These are phyloP conservation scores for Candida sp. DNA, from an alignment of 1,139 yeast genomes.

Conservation along the genomic window DNA sequence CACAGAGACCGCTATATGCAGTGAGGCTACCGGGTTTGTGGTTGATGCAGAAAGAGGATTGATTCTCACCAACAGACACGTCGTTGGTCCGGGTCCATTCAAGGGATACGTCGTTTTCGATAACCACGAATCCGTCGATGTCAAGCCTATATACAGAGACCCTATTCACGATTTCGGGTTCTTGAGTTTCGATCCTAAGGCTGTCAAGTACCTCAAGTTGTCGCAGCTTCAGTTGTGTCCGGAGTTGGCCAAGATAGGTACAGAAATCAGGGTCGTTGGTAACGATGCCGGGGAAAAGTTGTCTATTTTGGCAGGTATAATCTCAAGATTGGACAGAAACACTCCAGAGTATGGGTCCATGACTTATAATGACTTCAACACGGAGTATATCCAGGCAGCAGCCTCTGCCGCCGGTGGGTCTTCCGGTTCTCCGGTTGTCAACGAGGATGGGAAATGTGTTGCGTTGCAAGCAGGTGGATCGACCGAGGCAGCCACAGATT, in stretches of 20 bases:
- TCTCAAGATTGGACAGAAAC: constrained; percentile 88
- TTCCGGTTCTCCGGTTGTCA: constrained; percentile 94
- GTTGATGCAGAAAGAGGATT: constrained; percentile 84
- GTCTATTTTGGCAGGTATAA: constrained; percentile 87
- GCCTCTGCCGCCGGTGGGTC: constrained; percentile 97
- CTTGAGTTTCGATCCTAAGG: constrained; percentile 72
- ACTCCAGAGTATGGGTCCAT: constrained; percentile 93
- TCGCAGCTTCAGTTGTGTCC: constrained; percentile 74
- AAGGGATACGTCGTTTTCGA: constrained; percentile 91
- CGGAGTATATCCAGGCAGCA: constrained; percentile 98
- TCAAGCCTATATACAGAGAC: constrained; percentile 80
- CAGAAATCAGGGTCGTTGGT: constrained; percentile 94
- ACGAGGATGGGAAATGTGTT: constrained; percentile 84
- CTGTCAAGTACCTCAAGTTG: constrained; percentile 75
- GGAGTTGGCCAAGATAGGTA: constrained; percentile 84
- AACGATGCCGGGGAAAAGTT: constrained; percentile 97
- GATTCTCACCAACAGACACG: constrained; percentile 91
- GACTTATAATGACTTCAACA: constrained; percentile 94
- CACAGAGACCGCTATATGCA: constrained; percentile 79
- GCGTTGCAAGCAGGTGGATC: constrained; percentile 97
- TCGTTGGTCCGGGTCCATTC: constrained; percentile 95
- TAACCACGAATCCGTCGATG: constrained; percentile 93
- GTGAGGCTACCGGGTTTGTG: constrained; percentile 97
- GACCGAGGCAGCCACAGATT: constrained; percentile 91
- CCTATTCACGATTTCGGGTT: constrained; percentile 90